Evolutionary conservation across 2,329 filamentous ascomycete species (phyloP).

Genomic region (Neopestalotiopsis sp.): DNA sequence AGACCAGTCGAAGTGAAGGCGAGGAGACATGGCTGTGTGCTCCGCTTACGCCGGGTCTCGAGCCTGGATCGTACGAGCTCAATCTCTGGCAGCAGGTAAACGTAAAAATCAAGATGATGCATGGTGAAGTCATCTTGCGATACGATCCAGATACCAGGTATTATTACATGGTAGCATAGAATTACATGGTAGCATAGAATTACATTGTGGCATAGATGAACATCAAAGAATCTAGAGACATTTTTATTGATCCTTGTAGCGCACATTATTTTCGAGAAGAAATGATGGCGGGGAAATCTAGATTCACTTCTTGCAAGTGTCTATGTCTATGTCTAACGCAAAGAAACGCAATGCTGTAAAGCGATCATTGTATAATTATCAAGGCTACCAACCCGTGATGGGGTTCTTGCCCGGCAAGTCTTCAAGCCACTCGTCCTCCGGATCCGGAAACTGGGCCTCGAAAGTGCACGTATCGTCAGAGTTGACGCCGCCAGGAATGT

Average conservation of each 20-base stretch:
- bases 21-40: conserved; percentile 42
- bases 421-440: conserved; percentile 45
- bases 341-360: too few species aligned
- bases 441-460: conserved; percentile 50
- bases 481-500: conserved; percentile 59
- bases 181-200: conserved; percentile 18
- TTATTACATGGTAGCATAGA: conserved; percentile 39
- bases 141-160: conserved; percentile 50
- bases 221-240: neutral
- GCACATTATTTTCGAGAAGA: too few species aligned
- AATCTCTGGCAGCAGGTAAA: conserved; percentile 45
- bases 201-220: too few species aligned
- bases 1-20: conserved; percentile 18
- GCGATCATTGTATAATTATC: neutral
- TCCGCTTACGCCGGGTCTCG: conserved; percentile 38
- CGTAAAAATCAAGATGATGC: conserved; percentile 42
- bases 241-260: too few species aligned
- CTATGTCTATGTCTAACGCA: too few species aligned
- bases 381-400: conserved; percentile 52
- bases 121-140: conserved; percentile 47
- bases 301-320: too few species aligned
- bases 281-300: too few species aligned
- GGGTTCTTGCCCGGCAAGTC: conserved; percentile 61
- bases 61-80: conserved; percentile 45
- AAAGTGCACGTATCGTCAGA: conserved; percentile 56